These are phyloP conservation scores for Termitomyces sp. DNA, from an alignment of 768 basidiomycete genomes.

Conservation along the genomic window DNA sequence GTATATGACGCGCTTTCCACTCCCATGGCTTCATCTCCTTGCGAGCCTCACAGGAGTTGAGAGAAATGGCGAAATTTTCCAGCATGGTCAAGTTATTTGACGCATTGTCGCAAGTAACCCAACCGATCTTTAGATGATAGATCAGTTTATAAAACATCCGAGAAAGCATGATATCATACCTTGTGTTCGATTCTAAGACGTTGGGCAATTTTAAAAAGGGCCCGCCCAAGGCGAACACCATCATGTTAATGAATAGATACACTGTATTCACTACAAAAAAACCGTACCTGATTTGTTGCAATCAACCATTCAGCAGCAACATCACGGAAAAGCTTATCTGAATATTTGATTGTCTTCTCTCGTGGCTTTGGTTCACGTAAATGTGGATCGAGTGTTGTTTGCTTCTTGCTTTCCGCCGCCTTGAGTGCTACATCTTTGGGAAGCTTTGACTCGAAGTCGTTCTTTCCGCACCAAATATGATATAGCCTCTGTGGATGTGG, in stretches of 20 bases:
- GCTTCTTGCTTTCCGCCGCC: neutral
- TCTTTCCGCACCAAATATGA: neutral
- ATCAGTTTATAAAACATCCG: no score
- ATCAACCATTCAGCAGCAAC: constrained; percentile 34
- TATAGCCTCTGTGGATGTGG: neutral
- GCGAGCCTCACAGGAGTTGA: neutral
- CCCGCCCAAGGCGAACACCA: neutral
- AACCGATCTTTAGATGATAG: no score
- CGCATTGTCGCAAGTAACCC: neutral
- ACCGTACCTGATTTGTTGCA: constrained; percentile 14
- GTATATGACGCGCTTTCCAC: no score
- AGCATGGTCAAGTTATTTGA: neutral
- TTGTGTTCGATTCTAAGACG: neutral
- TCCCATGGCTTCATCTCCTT: neutral
- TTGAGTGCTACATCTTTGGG: neutral
- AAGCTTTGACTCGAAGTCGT: neutral
- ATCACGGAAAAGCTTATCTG: constrained; percentile 22
- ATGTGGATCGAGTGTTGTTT: constrained; percentile 23
- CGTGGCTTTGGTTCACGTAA: constrained; percentile 12
- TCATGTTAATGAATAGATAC: no score
- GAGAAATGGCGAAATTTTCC: neutral
- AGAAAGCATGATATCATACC: no score
- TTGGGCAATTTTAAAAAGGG: neutral
- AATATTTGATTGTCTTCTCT: constrained; percentile 24
- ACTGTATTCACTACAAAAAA: neutral